Conservation (phyloP, 345 rosid genomes). For the Garcia nutans region DNA sequence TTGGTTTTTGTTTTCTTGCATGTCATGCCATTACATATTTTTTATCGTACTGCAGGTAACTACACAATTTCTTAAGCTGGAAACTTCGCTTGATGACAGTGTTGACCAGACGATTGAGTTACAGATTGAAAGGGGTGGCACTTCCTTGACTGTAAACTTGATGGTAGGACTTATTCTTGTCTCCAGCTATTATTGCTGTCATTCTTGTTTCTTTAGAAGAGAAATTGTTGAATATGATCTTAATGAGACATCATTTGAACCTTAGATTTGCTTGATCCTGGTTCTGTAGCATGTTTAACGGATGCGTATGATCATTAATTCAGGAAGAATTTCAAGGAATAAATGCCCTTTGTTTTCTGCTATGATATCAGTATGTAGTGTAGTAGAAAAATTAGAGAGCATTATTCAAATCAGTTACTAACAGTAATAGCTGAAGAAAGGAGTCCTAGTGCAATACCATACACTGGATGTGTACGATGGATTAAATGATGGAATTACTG, state of each 20-base stretch:
- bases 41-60: conserved; percentile 53
- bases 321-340: neutral
- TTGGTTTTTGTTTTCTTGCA: neutral
- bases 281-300: neutral
- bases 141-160: conserved; percentile 56
- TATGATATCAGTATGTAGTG: neutral
- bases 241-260: neutral
- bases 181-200: neutral
- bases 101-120: conserved; percentile 62
- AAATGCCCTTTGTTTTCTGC: neutral
- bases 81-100: conserved; percentile 76
- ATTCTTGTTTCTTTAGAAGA: neutral
- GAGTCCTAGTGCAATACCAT: neutral
- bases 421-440: neutral
- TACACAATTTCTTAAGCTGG: conserved; percentile 83
- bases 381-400: neutral
- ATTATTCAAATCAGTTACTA: neutral
- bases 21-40: neutral
- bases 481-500: neutral
- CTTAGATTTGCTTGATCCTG: neutral
- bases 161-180: conserved; percentile 50
- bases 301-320: neutral
- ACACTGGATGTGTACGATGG: neutral
- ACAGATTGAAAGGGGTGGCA: conserved; percentile 91
- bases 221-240: neutral